These are phyloP conservation scores for Sugiyamaella floridensis DNA, from an alignment of 805 yeast genomes.

Conservation along the genomic window DNA sequence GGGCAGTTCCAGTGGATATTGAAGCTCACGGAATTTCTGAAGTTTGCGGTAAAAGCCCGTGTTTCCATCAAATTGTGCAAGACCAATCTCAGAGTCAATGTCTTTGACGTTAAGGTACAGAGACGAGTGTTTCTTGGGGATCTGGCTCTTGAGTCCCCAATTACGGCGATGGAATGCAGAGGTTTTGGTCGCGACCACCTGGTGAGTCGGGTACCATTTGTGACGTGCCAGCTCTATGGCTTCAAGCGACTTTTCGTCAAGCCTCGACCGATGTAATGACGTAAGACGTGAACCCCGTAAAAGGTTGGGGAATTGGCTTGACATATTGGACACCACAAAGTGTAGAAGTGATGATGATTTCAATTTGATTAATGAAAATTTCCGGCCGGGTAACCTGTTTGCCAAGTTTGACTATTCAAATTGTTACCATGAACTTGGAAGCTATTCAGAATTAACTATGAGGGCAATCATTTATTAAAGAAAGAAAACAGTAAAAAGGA, in stretches of 20 bases:
- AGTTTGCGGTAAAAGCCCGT: conserved; percentile 24
- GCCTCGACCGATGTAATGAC: conserved; percentile 1
- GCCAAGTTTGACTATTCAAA: too few relatives aligned
- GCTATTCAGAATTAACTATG: too few relatives aligned
- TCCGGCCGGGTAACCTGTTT: not conserved
- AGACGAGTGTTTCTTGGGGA: conserved; percentile 24
- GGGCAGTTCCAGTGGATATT: conserved; percentile 21
- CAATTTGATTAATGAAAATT: not conserved
- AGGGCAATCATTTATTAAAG: too few relatives aligned
- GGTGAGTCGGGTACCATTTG: conserved; percentile 23
- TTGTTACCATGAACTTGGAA: too few relatives aligned
- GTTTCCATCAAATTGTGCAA: conserved; percentile 25
- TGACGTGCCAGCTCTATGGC: not conserved
- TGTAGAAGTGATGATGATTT: too few relatives aligned
- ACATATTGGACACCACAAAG: not conserved
- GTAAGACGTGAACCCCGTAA: conserved; percentile 11
- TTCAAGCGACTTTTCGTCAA: not conserved
- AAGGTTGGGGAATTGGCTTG: conserved; percentile 2
- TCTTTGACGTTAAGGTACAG: conserved; percentile 21
- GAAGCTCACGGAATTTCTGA: conserved; percentile 26
- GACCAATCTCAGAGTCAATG: conserved; percentile 25
- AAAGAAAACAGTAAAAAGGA: too few relatives aligned
- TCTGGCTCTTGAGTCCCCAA: conserved; percentile 32
- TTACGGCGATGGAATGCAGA: conserved; percentile 29
- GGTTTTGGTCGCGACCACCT: conserved; percentile 28